A percentile compares a stretch with the other conserved stretches of the same genome.
phyloP scores from a whole-genome alignment of 129 eudicot species.

The Lactuca saligna region DNA sequence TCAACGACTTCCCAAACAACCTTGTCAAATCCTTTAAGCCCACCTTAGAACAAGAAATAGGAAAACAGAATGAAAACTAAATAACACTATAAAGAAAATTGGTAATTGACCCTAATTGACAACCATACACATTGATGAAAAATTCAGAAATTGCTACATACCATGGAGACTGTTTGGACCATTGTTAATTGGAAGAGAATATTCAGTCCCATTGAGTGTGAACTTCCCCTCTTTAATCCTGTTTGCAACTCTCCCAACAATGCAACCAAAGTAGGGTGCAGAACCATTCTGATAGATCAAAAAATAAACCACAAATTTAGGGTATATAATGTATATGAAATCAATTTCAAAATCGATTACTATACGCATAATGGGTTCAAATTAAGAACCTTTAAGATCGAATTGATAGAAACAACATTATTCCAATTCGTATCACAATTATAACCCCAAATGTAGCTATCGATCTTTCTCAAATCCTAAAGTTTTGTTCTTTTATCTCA shows the following conservation, averaged over 20 bases:
- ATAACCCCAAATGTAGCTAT: constrained; percentile 3
- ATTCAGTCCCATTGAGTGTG: constrained; percentile 56
- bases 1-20: constrained; percentile 86
- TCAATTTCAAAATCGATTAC: neutral
- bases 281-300: constrained; percentile 59
- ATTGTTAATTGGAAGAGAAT: constrained; percentile 67
- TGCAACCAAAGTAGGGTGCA: constrained; percentile 90
- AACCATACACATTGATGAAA: neutral
- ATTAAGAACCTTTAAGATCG: neutral
- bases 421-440: neutral
- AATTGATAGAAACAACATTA: neutral
- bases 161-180: constrained; percentile 96
- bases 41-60: constrained; percentile 47
- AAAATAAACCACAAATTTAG: constrained; percentile 12
- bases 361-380: neutral
- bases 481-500: neutral
- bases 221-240: constrained; percentile 96
- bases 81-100: neutral
- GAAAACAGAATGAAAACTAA: constrained; percentile 18
- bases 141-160: constrained; percentile 17
- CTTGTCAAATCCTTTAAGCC: constrained; percentile 89
- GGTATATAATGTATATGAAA: neutral
- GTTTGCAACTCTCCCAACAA: constrained; percentile 96
- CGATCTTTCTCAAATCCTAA: neutral
- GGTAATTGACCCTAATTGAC: too few relatives aligned